Evolutionary conservation across 2,329 filamentous ascomycete species (phyloP).

Genomic region (Colletotrichum australisinense): DNA sequence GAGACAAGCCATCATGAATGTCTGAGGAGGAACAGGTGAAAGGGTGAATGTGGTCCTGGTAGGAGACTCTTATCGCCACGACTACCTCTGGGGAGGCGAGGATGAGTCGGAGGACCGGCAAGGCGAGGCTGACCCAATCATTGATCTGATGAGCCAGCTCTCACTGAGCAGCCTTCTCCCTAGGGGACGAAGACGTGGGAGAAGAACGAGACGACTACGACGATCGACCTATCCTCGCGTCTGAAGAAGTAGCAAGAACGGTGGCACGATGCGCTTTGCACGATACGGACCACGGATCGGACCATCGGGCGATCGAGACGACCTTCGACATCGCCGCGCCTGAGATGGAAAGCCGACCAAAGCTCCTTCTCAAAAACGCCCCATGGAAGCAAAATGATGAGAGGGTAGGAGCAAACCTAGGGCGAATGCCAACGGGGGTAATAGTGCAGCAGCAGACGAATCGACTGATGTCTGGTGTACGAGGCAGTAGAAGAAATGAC

Average conservation of each 20-base stretch:
- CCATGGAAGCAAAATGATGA: conserved; percentile 40
- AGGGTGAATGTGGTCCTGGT: too few relatives aligned
- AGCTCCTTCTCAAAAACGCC: conserved; percentile 42
- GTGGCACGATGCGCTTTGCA: conserved; percentile 35
- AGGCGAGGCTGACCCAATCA: too few relatives aligned
- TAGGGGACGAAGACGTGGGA: too few relatives aligned
- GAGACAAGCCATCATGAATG: too few relatives aligned
- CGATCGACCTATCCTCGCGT: conserved; percentile 42
- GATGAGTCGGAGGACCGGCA: too few relatives aligned
- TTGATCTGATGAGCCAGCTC: too few relatives aligned
- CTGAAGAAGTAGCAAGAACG: conserved; percentile 37
- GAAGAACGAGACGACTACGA: conserved; percentile 36
- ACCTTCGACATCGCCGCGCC: conserved; percentile 40
- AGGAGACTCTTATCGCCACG: too few relatives aligned
- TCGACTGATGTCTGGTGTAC: conserved; percentile 9
- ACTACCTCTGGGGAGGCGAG: too few relatives aligned
- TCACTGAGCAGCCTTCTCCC: too few relatives aligned
- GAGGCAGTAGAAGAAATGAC: conserved; percentile 30
- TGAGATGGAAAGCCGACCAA: conserved; percentile 9
- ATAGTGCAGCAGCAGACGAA: conserved; percentile 18
- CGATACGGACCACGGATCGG: conserved; percentile 42
- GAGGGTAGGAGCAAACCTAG: conserved; percentile 16
- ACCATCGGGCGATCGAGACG: conserved; percentile 45
- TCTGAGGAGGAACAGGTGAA: too few relatives aligned
- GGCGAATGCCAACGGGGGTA: conserved; percentile 40